These are phyloP conservation scores for Colletotrichum chlorophyti DNA, from an alignment of 2,329 filamentous ascomycete genomes.

Conservation along the genomic window DNA sequence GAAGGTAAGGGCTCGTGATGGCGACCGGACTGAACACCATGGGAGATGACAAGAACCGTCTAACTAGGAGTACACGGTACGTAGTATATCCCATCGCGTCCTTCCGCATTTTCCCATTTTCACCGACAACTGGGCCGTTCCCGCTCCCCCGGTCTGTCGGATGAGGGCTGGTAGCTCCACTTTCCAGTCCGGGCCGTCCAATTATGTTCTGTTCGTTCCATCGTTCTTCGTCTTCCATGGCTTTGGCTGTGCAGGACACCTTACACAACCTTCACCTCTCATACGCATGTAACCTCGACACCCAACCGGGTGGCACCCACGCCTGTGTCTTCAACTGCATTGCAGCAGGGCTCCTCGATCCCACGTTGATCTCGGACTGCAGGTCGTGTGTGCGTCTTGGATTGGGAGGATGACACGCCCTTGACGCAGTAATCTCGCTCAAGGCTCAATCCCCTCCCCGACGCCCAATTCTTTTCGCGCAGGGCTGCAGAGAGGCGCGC, in stretches of 20 bases:
- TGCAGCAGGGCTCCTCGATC: conserved; percentile 2
- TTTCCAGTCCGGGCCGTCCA: conserved; percentile 18
- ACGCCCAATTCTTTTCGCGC: neutral
- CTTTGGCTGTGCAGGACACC: neutral
- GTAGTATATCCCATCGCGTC: no score
- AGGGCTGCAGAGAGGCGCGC: neutral
- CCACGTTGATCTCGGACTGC: conserved; percentile 12
- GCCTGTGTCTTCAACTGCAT: conserved; percentile 11
- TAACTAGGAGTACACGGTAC: no score
- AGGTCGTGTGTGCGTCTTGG: conserved; percentile 3
- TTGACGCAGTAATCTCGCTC: conserved; percentile 17
- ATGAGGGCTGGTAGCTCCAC: conserved; percentile 15
- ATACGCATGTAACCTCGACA: conserved; percentile 3
- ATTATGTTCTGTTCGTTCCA: neutral
- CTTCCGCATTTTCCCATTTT: neutral
- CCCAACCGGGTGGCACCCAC: conserved; percentile 26
- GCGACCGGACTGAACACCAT: no score
- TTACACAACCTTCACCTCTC: neutral
- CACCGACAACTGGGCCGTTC: neutral
- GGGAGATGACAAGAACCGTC: no score
- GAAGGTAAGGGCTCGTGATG: no score
- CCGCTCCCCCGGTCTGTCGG: conserved; percentile 4
- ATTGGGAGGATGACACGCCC: conserved; percentile 24
- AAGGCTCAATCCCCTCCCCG: neutral
- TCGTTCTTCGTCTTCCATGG: neutral